phyloP scores from a whole-genome alignment of 169 alveolate species.

The Blepharisma undulans region DNA sequence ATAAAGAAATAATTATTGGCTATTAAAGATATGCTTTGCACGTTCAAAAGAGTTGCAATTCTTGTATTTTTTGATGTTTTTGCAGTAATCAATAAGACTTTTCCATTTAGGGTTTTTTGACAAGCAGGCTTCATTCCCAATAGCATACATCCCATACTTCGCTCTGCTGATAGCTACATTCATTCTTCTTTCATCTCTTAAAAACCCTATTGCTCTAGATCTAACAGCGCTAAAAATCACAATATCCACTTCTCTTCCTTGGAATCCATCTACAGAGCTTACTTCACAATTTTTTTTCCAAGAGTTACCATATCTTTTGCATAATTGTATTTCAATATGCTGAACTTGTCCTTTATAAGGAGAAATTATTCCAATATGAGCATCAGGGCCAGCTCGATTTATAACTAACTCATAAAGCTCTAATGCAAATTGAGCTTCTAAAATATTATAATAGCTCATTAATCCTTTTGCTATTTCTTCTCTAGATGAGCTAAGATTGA shows the following conservation, averaged over 20 bases:
- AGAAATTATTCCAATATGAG: conserved; percentile 92
- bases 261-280: conserved; percentile 97
- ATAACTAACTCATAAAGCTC: conserved; percentile 50
- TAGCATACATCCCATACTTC: conserved; percentile 66
- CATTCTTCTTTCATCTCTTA: conserved; percentile 86
- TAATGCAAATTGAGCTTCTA: conserved; percentile 64
- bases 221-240: conserved; percentile 96
- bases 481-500: conserved; percentile 53
- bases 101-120: not conserved
- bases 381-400: conserved; percentile 54
- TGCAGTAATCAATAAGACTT: not conserved
- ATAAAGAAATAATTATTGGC: too few relatives aligned
- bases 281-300: conserved; percentile 84
- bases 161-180: conserved; percentile 89
- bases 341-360: conserved; percentile 94
- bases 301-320: conserved; percentile 62
- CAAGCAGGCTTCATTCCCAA: conserved; percentile 51
- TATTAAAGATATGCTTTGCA: not conserved
- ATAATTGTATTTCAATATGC: conserved; percentile 44
- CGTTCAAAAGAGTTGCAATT: conserved; percentile 9
- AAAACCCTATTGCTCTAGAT: conserved; percentile 80
- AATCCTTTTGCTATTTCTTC: conserved; percentile 59
- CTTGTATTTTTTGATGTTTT: not conserved
- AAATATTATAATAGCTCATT: conserved; percentile 58
- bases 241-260: conserved; percentile 97